Base-by-base conservation (phyloP, 164 flowering plant genomes). In the Umbellularia californica region DNA sequence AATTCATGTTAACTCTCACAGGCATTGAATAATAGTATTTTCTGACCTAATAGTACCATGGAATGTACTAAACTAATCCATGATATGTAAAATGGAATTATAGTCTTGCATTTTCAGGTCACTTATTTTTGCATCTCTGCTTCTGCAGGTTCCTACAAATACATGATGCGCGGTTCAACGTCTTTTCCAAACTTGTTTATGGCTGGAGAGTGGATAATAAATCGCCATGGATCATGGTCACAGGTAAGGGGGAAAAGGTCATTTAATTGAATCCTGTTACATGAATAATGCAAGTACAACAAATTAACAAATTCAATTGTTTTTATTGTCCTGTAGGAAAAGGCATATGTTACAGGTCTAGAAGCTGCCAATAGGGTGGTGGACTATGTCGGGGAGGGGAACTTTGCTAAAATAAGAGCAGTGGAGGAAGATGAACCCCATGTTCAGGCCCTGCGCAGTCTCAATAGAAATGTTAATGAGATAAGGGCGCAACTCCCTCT, bases 171-270 rank as follows among this genome's bases (percentile, higher is more conserved):
- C 9, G 90, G 89, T 0, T 84, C 86, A 0, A 87, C 94, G 0
- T 81, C 85, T 58, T 88, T 87, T 76, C 89, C 92, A 0, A 88
- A 90, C 74, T 64, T 88, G 76, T 90, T 85, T 81, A 85, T 88
- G 90, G 88, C 92, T 19, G 92, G 92, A 65, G 90, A 88, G 77
- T 90, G 92, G 90, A 85, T 90, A 72, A 76, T 81, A 76, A 88
- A 28, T 75, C 82, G 90, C 10, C 94, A 90, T 73, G 94, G 94
- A 70, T 88, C 94, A 68, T 90, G 91, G 88, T 79, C 83, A 79
- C 90, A 88, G 87, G 90, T 90, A 22, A 9, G 28, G 24, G 66
- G 28, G 3, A 1, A 22, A 11, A 5, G 0, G 14, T 64, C 67
- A 5, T 22, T 2, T 64, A 17, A 58, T 58, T 58, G 63, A 58